Conservation (phyloP, 768 basidiomycete genomes). For the Austroboletus eburneus region DNA sequence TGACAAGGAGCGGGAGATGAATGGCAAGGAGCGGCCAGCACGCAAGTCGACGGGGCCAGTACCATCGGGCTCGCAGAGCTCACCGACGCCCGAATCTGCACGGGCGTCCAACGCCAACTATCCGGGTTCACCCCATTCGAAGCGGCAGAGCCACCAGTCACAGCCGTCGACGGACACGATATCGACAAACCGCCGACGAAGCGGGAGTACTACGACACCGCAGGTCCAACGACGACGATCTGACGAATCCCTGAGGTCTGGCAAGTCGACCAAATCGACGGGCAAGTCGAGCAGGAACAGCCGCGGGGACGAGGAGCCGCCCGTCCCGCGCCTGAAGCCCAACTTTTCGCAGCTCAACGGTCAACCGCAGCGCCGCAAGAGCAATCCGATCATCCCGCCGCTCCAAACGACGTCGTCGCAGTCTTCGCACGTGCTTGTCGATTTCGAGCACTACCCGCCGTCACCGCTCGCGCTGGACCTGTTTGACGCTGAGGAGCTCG, state of each 20-base stretch:
- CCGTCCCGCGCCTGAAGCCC: slow-evolving; percentile 30
- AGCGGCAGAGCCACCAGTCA: slow-evolving; percentile 25
- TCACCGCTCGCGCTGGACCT: slow-evolving; percentile 24
- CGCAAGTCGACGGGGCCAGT: slow-evolving; percentile 17
- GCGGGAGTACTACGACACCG: slow-evolving; percentile 22
- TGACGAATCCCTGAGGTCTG: slow-evolving; percentile 39
- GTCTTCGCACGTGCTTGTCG: slow-evolving; percentile 26
- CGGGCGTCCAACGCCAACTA: slow-evolving; percentile 15
- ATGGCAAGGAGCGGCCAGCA: slow-evolving; percentile 14
- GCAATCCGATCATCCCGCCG: slow-evolving; percentile 41
- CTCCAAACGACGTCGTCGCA: slow-evolving; percentile 18
- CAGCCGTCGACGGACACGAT: slow-evolving; percentile 27
- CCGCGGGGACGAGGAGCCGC: slow-evolving; percentile 25
- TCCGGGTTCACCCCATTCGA: too few species aligned
- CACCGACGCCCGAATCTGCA: too few species aligned
- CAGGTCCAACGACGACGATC: slow-evolving; percentile 32
- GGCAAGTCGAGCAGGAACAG: slow-evolving; percentile 30
- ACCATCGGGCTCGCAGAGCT: too few species aligned
- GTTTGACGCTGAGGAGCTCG: slow-evolving; percentile 24
- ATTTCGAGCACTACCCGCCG: slow-evolving; percentile 26
- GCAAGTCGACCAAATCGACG: slow-evolving; percentile 33
- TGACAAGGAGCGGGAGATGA: slow-evolving; percentile 18
- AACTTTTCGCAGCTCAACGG: slow-evolving; percentile 16
- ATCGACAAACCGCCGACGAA: slow-evolving; percentile 24
- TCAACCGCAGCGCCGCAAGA: slow-evolving; percentile 44